phyloP scores from a whole-genome alignment of 2,329 filamentous ascomycete genomes.

The Chrysosporium keratinophilum region DNA sequence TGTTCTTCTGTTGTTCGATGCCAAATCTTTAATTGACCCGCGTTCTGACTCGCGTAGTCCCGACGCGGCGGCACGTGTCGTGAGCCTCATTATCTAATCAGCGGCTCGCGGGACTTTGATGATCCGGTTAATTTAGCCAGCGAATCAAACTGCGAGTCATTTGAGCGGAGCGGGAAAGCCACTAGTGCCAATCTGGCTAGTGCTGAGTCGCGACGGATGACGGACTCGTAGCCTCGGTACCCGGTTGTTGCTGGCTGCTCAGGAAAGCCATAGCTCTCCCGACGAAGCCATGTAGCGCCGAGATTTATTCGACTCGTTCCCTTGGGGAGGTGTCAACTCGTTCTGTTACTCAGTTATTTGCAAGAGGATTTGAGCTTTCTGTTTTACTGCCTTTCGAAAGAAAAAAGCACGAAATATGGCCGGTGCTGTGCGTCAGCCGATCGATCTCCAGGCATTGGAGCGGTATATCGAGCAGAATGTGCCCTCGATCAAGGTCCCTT shows the following conservation, averaged over 20 bases:
- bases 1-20: background rate
- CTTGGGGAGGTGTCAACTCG: background rate
- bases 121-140: background rate
- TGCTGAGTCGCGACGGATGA: no score
- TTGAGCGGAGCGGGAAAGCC: background rate
- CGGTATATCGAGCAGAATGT: conserved; percentile 66
- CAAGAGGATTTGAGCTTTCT: background rate
- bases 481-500: conserved; percentile 69
- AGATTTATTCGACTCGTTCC: background rate
- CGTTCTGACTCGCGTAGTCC: background rate
- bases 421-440: conserved; percentile 77
- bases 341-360: background rate
- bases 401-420: conserved; percentile 50
- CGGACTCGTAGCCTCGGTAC: conserved; percentile 4
- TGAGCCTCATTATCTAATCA: background rate
- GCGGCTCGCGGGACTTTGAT: background rate
- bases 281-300: background rate
- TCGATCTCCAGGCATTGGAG: conserved; percentile 70
- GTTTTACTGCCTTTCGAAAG: background rate
- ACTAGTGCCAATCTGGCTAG: no score
- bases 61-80: conserved; percentile 4
- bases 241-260: conserved; percentile 1
- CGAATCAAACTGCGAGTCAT: background rate
- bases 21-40: background rate
- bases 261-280: background rate